Percentiles rank a stretch among this genome's conserved stretches.
phyloP scores from a whole-genome alignment of 2,329 filamentous ascomycete genomes.

The Cylindrodendrum hubeiense region DNA sequence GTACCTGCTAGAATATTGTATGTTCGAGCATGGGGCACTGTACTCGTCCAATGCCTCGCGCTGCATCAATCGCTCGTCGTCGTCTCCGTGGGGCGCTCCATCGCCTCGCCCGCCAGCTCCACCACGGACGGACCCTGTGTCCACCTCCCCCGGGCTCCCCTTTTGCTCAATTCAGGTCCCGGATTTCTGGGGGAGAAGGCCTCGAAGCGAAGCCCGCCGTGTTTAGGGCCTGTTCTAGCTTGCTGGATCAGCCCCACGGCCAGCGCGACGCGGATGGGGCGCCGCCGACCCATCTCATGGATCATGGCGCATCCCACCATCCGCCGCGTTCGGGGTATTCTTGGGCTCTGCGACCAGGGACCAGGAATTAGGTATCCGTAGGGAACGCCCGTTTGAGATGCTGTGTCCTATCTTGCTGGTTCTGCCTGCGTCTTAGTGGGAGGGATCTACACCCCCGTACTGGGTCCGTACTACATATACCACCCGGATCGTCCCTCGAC shows the following conservation, averaged over 20 bases:
- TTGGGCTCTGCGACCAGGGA: not conserved
- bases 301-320: not conserved
- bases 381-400: not conserved
- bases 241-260: constrained; percentile 5
- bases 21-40: not conserved
- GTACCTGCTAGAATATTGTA: not conserved
- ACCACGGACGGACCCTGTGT: constrained; percentile 1
- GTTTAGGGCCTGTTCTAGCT: constrained; percentile 2
- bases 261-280: constrained; percentile 10
- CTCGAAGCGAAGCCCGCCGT: constrained; percentile 12
- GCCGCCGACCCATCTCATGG: not conserved
- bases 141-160: constrained; percentile 2
- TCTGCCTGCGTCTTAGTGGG: not conserved
- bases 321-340: not conserved
- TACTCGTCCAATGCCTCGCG: not conserved
- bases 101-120: not conserved
- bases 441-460: not conserved
- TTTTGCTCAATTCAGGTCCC: not conserved
- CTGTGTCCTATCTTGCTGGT: not conserved
- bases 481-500: constrained; percentile 12
- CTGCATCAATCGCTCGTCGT: not conserved
- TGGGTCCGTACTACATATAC: constrained; percentile 20
- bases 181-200: constrained; percentile 4
- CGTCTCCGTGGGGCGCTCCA: not conserved
- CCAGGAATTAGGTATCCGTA: not conserved